Evolutionary conservation across 129 eudicot species (phyloP).

Genomic region (Artemisia tridentata): DNA sequence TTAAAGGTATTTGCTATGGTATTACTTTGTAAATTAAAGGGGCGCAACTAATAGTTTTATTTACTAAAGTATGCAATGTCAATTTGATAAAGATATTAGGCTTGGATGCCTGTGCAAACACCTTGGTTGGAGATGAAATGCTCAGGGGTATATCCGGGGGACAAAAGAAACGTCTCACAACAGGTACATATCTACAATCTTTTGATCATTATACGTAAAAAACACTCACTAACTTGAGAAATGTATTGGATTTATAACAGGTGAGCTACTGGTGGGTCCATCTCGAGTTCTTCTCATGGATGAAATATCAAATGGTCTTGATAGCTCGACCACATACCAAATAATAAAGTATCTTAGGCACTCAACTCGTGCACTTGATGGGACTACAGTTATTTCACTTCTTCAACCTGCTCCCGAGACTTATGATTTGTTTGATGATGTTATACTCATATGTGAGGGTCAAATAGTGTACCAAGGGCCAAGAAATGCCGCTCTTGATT

Average conservation of each 20-base stretch:
- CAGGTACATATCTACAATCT: conserved; percentile 48
- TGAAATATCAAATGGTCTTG: conserved; percentile 96
- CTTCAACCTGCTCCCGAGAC: conserved; percentile 99
- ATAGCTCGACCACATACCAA: conserved; percentile 86
- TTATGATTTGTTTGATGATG: conserved; percentile 86
- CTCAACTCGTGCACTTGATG: conserved; percentile 82
- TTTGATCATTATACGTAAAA: conserved; percentile 2
- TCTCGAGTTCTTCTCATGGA: conserved; percentile 88
- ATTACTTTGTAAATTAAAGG: not conserved
- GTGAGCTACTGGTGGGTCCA: conserved; percentile 89
- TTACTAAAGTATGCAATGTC: conserved; percentile 32
- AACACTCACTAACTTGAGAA: not conserved
- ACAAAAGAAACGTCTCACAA: conserved; percentile 93
- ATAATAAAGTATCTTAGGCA: conserved; percentile 86
- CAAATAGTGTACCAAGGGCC: conserved; percentile 97
- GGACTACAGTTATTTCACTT: conserved; percentile 79
- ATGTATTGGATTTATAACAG: conserved; percentile 28
- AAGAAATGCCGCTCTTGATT: conserved; percentile 60
- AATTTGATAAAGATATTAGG: conserved; percentile 82
- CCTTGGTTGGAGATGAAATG: conserved; percentile 98
- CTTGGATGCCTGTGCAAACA: conserved; percentile 86
- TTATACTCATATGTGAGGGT: conserved; percentile 84
- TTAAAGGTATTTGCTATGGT: conserved; percentile 63
- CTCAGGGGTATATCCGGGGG: conserved; percentile 96
- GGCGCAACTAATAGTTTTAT: not conserved